Base-by-base conservation (phyloP, 768 basidiomycete species). In the Suillus discolor region DNA sequence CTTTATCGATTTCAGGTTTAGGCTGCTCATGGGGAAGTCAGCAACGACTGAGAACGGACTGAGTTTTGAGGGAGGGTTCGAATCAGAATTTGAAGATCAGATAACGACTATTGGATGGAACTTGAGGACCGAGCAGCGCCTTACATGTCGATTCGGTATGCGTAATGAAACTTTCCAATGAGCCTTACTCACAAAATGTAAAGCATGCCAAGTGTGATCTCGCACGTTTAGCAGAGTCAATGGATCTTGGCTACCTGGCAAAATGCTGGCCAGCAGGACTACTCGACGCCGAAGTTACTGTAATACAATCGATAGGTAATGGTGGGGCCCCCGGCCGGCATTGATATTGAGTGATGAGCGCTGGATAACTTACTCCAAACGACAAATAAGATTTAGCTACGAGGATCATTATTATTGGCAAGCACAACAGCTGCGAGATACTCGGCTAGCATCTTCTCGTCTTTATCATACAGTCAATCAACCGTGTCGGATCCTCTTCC, bases 211-310 rank as follows among this genome's bases (percentile, higher is more conserved):
- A 94, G 74, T 1, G 72, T 92, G 84, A 38, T 70, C 71, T 38
- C 78, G 75, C 31, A 86, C 75, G 70, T 89, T 83, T 42, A 94
- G 76, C 11, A 89, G 73, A 3, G 77, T 64, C 60, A 94, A 71
- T 11, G 93, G 93, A 74, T 94, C 92, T 68, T 88, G 84, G 4
- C 88, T 91, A 57, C 82, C 81, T 0, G 83, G 73, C 8, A 91
- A 72, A 13, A 81, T 66, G 67, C 85, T 83, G 6, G 86, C 81
- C 5, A 92, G 79, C 57, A 89, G 79, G 18, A 79, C 72, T 25
- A 60, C 77, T 82, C 53, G 73, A 77, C 0, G 82, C 72, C 4
- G 79, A 78, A 2, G 84, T 85, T 68, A n/a, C n/a, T n/a, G n/a
- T n/a, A n/a, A n/a, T n/a, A n/a, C n/a, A n/a, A n/a, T n/a, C n/a